Percentiles rank a stretch among this genome's conserved stretches.
Conservation (phyloP, 2,329 filamentous ascomycete species). For the Stachybotrys chartarum region DNA sequence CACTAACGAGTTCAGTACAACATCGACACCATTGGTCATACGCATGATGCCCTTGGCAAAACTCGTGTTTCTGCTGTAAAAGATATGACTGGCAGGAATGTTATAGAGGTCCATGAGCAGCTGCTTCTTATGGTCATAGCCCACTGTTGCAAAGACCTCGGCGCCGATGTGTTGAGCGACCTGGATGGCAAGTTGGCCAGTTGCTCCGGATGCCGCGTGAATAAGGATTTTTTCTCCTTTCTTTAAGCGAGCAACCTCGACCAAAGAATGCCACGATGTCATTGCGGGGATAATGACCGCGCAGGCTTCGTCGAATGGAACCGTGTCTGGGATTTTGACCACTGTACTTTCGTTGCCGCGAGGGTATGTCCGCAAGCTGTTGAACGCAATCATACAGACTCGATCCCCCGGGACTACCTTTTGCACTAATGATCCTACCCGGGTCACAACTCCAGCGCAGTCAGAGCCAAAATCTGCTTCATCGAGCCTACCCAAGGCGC, state of each 20-base stretch:
- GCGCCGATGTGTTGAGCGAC: conserved; percentile 16
- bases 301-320: conserved; percentile 25
- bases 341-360: not conserved
- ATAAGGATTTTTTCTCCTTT: conserved; percentile 25
- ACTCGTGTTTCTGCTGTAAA: conserved; percentile 14
- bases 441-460: conserved; percentile 15
- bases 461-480: conserved; percentile 9
- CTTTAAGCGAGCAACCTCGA: conserved; percentile 15
- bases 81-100: conserved; percentile 22
- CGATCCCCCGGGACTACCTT: conserved; percentile 13
- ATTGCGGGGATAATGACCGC: conserved; percentile 21
- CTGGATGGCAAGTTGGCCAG: conserved; percentile 22
- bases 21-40: conserved; percentile 23
- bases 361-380: conserved; percentile 6
- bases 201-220: conserved; percentile 22
- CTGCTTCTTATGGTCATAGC: conserved; percentile 19
- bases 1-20: conserved; percentile 24
- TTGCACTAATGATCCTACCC: conserved; percentile 6
- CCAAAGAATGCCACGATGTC: conserved; percentile 19
- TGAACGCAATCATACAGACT: conserved; percentile 6
- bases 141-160: conserved; percentile 12
- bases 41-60: conserved; percentile 20
- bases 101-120: conserved; percentile 16
- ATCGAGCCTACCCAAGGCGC: conserved; percentile 7
- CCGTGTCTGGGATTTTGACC: conserved; percentile 22